Percentiles rank a stretch among this genome's conserved stretches.
Conservation (phyloP, 1,139 yeast genomes). For the Diutina neorugosa region DNA sequence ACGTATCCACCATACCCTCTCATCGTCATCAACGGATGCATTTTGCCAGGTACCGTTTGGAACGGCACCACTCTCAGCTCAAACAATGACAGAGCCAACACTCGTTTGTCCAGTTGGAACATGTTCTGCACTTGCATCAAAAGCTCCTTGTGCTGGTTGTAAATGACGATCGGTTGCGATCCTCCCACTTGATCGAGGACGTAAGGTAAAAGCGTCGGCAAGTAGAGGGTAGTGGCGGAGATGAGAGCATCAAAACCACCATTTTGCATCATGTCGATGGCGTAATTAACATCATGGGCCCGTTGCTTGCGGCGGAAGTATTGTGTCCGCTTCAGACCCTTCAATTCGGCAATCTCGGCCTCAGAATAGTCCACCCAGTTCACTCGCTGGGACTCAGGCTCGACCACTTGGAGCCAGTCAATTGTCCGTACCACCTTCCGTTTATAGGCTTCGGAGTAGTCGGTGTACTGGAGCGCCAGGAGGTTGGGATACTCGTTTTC, state of each 20-base stretch:
- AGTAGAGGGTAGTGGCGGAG: constrained; percentile 59
- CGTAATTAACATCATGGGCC: constrained; percentile 40
- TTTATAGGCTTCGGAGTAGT: constrained; percentile 40
- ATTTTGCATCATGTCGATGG: constrained; percentile 35
- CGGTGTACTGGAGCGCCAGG: constrained; percentile 56
- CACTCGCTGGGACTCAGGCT: constrained; percentile 56
- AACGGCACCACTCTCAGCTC: constrained; percentile 79
- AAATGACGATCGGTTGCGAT: constrained; percentile 75
- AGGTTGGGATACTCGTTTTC: constrained; percentile 89
- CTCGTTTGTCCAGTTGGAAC: constrained; percentile 51
- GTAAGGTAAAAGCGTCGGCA: constrained; percentile 50
- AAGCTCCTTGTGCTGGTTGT: constrained; percentile 69
- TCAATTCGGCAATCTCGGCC: constrained; percentile 43
- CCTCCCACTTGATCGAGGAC: constrained; percentile 67
- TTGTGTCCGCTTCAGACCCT: constrained; percentile 50
- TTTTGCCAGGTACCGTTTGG: constrained; percentile 87
- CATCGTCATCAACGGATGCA: constrained; percentile 93
- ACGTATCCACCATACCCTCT: constrained; percentile 88
- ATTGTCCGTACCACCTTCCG: constrained; percentile 49
- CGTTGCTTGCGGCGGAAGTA: constrained; percentile 55
- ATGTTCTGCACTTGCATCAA: constrained; percentile 63
- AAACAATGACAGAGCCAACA: constrained; percentile 71
- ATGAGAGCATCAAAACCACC: constrained; percentile 70
- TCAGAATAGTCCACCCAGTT: constrained; percentile 37
- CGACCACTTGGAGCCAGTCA: constrained; percentile 68